Base-by-base conservation (phyloP, 2,329 filamentous ascomycete species). In the Scytalidium sp. region DNA sequence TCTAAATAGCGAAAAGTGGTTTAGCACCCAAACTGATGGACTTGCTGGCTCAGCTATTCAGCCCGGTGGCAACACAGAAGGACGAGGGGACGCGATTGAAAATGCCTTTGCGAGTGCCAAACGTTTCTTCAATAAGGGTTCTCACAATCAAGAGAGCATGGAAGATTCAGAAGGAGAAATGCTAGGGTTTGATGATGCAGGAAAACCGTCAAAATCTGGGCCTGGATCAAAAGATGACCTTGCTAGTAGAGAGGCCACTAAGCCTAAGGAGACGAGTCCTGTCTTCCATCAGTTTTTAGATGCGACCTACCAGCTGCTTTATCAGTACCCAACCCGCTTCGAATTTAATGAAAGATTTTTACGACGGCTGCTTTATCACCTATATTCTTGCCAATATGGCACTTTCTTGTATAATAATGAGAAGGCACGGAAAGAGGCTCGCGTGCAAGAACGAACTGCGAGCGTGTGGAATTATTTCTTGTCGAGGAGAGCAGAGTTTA, bases 221-320 rank as follows among this genome's bases (percentile, higher is more conserved):
- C 21, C 60, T 64, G 32, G 32, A 7, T 36, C 32, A 9, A 55
- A 64, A 46, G 64, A 70, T 32, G 67, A 64, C 25, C 65, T 68
- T 7, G 69, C 75, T 41, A 79, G 85, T 50, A 80, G 81, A 56
- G 83, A 90, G 59, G 80, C 84, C 9, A 97, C 91, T 1, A 84
- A 84, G 51, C 84, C 85, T n/a, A 94, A 90, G 58, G 94, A 97
- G 72, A 88, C 95, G 27, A 95, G 91, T 52, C 94, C 94, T 0
- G 89, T 99, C 20, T 99, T 99, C 69, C 94, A 99, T 62, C 94
- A 99, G 64, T 99, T 97, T 69, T 80, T 99, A 9, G 94, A 97
- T 64, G 91, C 90, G 32, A 90, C 90, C 1, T 97, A 94, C 65
- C 94, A 99, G 67, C 76, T 99, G 22, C 72, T 96, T 20, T 79